Evolutionary conservation across 2,329 filamentous ascomycete species (phyloP).

Genomic region (Fusarium euwallaceae): DNA sequence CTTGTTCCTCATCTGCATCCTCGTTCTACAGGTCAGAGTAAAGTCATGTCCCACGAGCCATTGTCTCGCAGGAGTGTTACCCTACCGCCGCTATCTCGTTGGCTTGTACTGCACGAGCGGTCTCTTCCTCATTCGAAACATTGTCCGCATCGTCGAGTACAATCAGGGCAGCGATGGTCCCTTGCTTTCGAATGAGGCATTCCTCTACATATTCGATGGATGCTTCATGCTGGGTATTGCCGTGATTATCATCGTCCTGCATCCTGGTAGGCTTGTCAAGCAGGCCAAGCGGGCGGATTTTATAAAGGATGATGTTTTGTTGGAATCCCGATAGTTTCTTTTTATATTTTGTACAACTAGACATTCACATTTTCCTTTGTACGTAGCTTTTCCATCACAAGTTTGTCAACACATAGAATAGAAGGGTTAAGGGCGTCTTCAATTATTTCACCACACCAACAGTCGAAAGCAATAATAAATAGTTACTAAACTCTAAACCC

Average conservation of each 20-base stretch:
- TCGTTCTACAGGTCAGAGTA: slow-evolving; percentile 59
- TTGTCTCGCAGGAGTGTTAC: neutral
- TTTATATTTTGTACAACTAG: neutral
- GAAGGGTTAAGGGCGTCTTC: neutral
- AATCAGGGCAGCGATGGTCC: slow-evolving; percentile 57
- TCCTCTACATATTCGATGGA: slow-evolving; percentile 55
- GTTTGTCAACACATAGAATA: neutral
- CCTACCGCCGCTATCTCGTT: neutral
- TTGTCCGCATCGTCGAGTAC: slow-evolving; percentile 65
- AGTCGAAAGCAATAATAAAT: neutral
- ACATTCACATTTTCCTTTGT: neutral
- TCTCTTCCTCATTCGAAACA: slow-evolving; percentile 62
- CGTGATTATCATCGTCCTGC: slow-evolving; percentile 26
- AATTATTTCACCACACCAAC: neutral
- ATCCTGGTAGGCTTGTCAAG: slow-evolving; percentile 21
- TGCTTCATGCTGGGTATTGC: slow-evolving; percentile 44
- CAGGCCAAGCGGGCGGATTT: neutral
- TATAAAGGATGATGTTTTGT: slow-evolving; percentile 1
- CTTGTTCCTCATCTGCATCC: slow-evolving; percentile 46
- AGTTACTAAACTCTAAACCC: neutral
- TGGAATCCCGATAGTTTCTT: neutral
- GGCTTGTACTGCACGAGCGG: slow-evolving; percentile 58
- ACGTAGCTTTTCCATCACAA: neutral
- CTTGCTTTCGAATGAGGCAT: slow-evolving; percentile 60
- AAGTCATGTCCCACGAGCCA: slow-evolving; percentile 5